These are phyloP conservation scores for Herpotrichia juniperi DNA, from an alignment of 2,329 filamentous ascomycete species.

Conservation along the genomic window DNA sequence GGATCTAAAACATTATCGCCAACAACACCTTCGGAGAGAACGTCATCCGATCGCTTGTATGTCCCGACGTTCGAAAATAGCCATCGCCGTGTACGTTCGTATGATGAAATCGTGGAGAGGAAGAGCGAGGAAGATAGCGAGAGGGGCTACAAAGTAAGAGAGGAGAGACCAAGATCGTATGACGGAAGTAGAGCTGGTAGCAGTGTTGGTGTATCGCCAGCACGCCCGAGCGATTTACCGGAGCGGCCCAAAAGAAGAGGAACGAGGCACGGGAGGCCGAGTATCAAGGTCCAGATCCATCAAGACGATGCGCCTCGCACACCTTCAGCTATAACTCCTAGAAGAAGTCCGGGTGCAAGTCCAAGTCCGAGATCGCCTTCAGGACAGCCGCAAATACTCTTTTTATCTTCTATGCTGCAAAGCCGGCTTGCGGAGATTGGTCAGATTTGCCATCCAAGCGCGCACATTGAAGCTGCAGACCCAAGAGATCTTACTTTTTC, in stretches of 20 bases:
- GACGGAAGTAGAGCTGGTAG: background rate
- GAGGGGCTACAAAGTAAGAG: slow-evolving; percentile 20
- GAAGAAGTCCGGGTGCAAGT: slow-evolving; percentile 22
- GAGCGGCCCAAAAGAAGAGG: background rate
- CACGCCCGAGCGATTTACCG: slow-evolving; percentile 10
- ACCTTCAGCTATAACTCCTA: slow-evolving; percentile 8
- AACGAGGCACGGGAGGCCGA: slow-evolving; percentile 16
- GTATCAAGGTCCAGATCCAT: slow-evolving; percentile 30
- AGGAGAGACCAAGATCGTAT: slow-evolving; percentile 13
- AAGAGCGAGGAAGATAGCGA: slow-evolving; percentile 1
- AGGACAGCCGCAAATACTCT: slow-evolving; percentile 21
- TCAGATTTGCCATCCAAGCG: slow-evolving; percentile 19
- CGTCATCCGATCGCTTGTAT: slow-evolving; percentile 23
- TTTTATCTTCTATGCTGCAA: slow-evolving; percentile 25
- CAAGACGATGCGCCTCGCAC: slow-evolving; percentile 16
- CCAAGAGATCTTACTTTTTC: slow-evolving; percentile 30
- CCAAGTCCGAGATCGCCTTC: slow-evolving; percentile 24
- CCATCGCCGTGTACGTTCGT: slow-evolving; percentile 16
- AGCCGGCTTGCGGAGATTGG: slow-evolving; percentile 21
- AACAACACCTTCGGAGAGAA: background rate
- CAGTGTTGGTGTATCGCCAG: slow-evolving; percentile 11
- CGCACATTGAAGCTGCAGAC: slow-evolving; percentile 27
- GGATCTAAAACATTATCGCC: slow-evolving; percentile 3
- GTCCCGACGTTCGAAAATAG: slow-evolving; percentile 24
- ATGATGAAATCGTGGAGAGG: slow-evolving; percentile 10